These are phyloP conservation scores for Eucommia ulmoides DNA, from an alignment of 257 asterid species.

Conservation along the genomic window DNA sequence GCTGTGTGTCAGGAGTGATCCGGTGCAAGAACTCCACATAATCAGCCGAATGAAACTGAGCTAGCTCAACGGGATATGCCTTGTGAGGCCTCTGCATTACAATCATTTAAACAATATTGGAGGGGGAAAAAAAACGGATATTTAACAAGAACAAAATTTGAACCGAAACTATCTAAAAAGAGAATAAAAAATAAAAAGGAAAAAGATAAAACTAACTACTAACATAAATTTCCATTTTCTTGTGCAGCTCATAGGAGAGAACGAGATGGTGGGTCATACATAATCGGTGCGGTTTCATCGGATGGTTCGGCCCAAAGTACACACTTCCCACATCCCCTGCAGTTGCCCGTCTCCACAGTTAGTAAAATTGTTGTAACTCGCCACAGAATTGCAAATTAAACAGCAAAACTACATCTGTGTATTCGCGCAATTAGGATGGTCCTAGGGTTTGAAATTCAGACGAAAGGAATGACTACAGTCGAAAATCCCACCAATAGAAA, in stretches of 20 bases:
- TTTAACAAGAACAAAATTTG: too few relatives aligned
- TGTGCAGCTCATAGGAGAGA: conserved; percentile 84
- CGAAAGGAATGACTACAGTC: too few relatives aligned
- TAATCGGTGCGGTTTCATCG: conserved; percentile 98
- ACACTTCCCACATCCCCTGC: conserved; percentile 98
- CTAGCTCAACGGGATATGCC: conserved; percentile 94
- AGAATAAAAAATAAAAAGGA: neutral
- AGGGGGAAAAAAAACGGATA: too few relatives aligned
- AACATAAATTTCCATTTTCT: conserved; percentile 94
- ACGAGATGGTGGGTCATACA: conserved; percentile 99
- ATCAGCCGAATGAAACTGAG: conserved; percentile 95
- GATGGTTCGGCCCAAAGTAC: conserved; percentile 94
- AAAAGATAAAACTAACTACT: conserved; percentile 16
- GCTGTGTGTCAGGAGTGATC: conserved; percentile 64
- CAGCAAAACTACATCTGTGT: neutral
- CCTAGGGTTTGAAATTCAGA: neutral
- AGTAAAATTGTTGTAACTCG: conserved; percentile 10
- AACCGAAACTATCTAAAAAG: too few relatives aligned
- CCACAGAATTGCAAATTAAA: neutral
- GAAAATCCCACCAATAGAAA: too few relatives aligned
- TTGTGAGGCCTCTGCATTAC: conserved; percentile 88
- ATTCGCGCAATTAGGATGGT: neutral
- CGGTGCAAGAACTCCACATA: conserved; percentile 90
- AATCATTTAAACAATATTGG: too few relatives aligned
- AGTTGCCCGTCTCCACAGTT: conserved; percentile 10